phyloP scores from a whole-genome alignment of 345 rosid species.

The Stellera chamaejasme region DNA sequence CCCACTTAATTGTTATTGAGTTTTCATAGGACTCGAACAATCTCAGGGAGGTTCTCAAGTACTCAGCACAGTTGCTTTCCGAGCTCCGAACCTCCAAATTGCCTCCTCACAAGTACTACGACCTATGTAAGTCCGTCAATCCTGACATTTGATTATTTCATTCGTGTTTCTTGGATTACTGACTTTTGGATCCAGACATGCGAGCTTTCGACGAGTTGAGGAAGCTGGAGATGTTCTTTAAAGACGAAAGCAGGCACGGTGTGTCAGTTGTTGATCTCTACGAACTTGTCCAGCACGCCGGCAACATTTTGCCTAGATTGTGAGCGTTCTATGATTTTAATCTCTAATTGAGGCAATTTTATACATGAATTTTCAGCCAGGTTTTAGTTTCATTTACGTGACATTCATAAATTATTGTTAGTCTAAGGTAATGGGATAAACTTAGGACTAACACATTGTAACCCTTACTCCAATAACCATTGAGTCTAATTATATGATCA shows the following conservation, averaged over 20 bases:
- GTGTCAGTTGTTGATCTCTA: constrained; percentile 70
- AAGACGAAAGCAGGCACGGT: constrained; percentile 74
- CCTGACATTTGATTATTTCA: constrained; percentile 13
- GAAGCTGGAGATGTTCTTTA: constrained; percentile 78
- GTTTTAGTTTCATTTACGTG: not conserved
- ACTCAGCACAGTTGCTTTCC: constrained; percentile 83
- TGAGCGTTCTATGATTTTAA: constrained; percentile 19
- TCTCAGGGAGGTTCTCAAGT: constrained; percentile 84
- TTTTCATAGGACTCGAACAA: constrained; percentile 60
- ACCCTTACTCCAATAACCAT: too few relatives aligned
- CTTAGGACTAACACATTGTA: too few relatives aligned
- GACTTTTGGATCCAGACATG: constrained; percentile 41
- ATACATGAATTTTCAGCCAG: not conserved
- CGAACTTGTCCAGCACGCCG: constrained; percentile 95
- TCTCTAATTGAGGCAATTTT: not conserved
- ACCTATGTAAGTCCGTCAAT: constrained; percentile 42
- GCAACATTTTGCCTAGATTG: constrained; percentile 85
- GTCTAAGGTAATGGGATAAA: too few relatives aligned
- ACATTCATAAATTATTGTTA: too few relatives aligned
- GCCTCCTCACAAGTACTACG: constrained; percentile 87
- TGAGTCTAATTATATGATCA: too few relatives aligned
- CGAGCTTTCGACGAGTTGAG: constrained; percentile 83
- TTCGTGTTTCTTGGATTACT: constrained; percentile 5
- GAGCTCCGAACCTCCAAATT: constrained; percentile 93
- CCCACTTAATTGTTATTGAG: constrained; percentile 11